Evolutionary conservation across 2,329 filamentous ascomycete genomes (phyloP), one percentile per base, ranked within the genome.

Genomic region (Emergomyces orientalis): DNA sequence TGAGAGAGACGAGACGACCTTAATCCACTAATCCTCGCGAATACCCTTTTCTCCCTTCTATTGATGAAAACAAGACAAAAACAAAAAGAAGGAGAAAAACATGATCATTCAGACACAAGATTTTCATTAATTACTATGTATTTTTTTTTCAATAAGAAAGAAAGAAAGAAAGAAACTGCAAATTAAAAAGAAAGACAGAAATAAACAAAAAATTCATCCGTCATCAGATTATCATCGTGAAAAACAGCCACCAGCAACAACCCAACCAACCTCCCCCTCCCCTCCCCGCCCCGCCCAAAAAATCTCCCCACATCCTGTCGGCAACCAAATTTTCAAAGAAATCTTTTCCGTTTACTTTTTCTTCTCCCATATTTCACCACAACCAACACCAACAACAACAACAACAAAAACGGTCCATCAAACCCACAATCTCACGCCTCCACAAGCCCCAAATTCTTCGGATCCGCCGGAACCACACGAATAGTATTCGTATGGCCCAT

Each of bases 401-500:
- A 32, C 3, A 3, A 32, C 32, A 32, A 32, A 7, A 32, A 3
- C 3, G 7, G 32, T 7, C 32, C 3, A 32, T 2, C 51, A 7
- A 14, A n/a, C 51, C 51, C 51, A 62, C 62, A 49, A 63, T 54
- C 59, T 63, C 64, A 63, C 49, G 22, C 57, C 67, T 73, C 70
- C 64, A 69, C 64, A 62, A 78, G 72, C 64, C 76, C 76, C 61
- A 78, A 71, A 71, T 76, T 72, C 68, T 76, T 72, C 68, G 77
- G 75, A 70, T 80, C 77, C 58, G 79, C 79, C 55, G 79, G 78
- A 51, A 81, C 79, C 62, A 81, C 73, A 72, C 79, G 79, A 66
- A 81, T 77, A 64, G 85, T 88, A 78, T 88, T 88, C 72, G 85
- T 88, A 78, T 87, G 84, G 65, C 85, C 85, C 81, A 84, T 83